Evolutionary conservation across 495 filamentous ascomycete species (phyloP).

Genomic region (Aspergillus funiculosus): DNA sequence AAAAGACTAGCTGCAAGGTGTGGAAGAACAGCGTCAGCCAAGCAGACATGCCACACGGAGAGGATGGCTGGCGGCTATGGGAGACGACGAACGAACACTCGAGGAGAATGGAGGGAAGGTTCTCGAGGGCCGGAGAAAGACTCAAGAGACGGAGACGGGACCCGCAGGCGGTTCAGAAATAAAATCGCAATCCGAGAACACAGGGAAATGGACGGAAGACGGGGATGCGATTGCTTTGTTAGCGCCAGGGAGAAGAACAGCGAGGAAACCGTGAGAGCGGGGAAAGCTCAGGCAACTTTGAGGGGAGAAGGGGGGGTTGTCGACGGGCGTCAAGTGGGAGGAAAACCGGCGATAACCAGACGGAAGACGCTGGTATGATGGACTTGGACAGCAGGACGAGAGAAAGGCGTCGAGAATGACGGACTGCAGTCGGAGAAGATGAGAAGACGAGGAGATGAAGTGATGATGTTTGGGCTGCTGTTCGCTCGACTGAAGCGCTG

Average conservation of each 20-base stretch:
- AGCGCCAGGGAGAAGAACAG: slow-evolving; percentile 5
- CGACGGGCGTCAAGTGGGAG: too few species aligned
- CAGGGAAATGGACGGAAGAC: background rate
- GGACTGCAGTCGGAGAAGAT: too few species aligned
- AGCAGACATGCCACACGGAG: slow-evolving; percentile 19
- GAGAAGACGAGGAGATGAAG: background rate
- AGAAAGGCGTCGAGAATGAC: too few species aligned
- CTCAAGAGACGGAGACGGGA: background rate
- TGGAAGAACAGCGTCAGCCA: slow-evolving; percentile 7
- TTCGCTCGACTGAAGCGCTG: slow-evolving; percentile 8
- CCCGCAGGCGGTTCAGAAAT: background rate
- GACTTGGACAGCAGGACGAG: too few species aligned
- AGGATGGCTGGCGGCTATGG: slow-evolving; percentile 15
- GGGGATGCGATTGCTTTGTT: slow-evolving; percentile 1
- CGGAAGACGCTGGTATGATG: too few species aligned
- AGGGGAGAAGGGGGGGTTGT: background rate
- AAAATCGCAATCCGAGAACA: background rate
- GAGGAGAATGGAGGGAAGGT: background rate
- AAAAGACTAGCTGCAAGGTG: background rate
- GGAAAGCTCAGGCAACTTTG: slow-evolving; percentile 16
- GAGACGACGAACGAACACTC: slow-evolving; percentile 1
- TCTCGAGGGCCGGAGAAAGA: background rate
- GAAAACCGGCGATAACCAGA: too few species aligned
- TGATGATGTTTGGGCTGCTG: slow-evolving; percentile 5
- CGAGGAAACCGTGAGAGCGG: slow-evolving; percentile 13